phyloP scores from a whole-genome alignment of 352 stramenopile genomes.

The Blastocystis sp. region DNA sequence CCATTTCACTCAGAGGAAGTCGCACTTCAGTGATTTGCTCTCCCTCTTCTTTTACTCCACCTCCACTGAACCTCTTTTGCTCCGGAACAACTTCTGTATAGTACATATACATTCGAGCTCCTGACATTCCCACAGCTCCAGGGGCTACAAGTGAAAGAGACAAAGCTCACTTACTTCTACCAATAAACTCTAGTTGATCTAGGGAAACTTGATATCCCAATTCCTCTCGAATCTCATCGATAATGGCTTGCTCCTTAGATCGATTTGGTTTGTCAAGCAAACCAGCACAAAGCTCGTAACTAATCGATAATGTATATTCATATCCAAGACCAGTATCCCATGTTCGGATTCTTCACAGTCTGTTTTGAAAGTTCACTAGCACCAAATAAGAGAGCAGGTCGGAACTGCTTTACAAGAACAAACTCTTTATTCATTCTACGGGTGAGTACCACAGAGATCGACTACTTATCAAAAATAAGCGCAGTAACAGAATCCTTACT shows the following conservation, averaged over 20 bases:
- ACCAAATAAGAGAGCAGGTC: constrained; percentile 43
- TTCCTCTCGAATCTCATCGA: constrained; percentile 44
- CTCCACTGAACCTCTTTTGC: constrained; percentile 22
- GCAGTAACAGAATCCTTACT: constrained; percentile 45
- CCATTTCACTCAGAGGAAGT: constrained; percentile 13
- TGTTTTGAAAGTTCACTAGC: constrained; percentile 31
- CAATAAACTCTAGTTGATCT: constrained; percentile 9
- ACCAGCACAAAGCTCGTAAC: constrained; percentile 39
- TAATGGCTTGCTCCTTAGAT: constrained; percentile 22
- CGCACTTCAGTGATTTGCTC: constrained; percentile 30
- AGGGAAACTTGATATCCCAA: constrained; percentile 5
- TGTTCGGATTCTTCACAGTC: constrained; percentile 12
- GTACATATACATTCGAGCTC: constrained; percentile 44
- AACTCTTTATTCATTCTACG: constrained; percentile 44
- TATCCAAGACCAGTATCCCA: constrained; percentile 38
- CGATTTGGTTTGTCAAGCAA: constrained; percentile 27
- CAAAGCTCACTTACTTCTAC: background rate
- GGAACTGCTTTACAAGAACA: constrained; percentile 26
- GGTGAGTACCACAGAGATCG: background rate
- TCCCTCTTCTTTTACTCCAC: constrained; percentile 42
- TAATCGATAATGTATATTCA: background rate
- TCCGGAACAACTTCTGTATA: constrained; percentile 30
- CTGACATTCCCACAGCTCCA: constrained; percentile 32
- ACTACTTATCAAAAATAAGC: constrained; percentile 41
- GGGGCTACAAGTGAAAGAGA: constrained; percentile 8